These are phyloP conservation scores for Rostrohypoxylon terebratum DNA, from an alignment of 495 filamentous ascomycete genomes.

Conservation along the genomic window DNA sequence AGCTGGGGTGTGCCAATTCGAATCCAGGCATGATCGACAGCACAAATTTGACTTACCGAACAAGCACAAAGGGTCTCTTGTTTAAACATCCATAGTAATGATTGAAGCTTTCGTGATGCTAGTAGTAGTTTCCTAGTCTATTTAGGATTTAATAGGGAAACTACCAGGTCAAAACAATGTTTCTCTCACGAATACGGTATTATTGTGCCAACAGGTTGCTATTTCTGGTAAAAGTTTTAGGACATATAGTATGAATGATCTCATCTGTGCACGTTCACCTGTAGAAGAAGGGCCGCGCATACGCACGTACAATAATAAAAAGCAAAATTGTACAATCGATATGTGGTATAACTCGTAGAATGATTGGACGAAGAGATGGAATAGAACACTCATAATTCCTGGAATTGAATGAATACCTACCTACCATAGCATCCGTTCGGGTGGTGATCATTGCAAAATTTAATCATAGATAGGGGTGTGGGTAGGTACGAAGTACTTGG, in stretches of 20 bases:
- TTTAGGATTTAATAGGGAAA: not conserved
- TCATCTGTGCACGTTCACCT: not conserved
- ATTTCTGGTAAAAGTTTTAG: not conserved
- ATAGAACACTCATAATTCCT: not conserved
- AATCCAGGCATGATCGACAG: conserved; percentile 34
- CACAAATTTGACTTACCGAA: conserved; percentile 30
- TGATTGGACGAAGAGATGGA: not conserved
- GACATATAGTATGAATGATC: not conserved
- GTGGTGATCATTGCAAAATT: too few species aligned
- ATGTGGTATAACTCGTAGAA: not conserved
- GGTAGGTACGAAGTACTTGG: too few species aligned
- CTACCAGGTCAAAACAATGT: not conserved
- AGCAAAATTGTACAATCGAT: not conserved
- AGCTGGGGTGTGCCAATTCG: conserved; percentile 19
- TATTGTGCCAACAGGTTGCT: not conserved
- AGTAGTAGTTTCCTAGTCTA: conserved; percentile 1
- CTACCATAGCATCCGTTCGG: too few species aligned
- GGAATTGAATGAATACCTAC: not conserved
- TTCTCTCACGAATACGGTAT: not conserved
- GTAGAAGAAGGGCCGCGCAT: conserved; percentile 4
- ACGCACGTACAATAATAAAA: not conserved
- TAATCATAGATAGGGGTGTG: too few species aligned
- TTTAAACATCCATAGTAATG: conserved; percentile 22
- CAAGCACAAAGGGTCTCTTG: not conserved
- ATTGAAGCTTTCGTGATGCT: conserved; percentile 6